phyloP scores from a whole-genome alignment of 805 yeast genomes.

The Hermanozyma aechmeae region DNA sequence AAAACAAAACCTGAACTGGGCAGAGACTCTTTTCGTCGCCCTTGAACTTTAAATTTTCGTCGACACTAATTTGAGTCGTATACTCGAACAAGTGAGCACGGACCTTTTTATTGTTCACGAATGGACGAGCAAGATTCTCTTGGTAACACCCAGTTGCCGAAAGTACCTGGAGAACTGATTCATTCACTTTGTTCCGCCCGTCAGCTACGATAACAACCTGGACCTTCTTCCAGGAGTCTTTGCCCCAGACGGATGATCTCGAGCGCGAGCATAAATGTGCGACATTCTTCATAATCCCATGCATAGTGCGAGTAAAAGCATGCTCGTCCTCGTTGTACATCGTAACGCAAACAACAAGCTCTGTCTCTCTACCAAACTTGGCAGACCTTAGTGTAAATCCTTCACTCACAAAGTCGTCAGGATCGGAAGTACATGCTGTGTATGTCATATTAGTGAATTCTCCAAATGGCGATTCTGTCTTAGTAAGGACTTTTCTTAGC shows the following conservation, averaged over 20 bases:
- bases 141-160: constrained; percentile 97
- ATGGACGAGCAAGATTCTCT: constrained; percentile 93
- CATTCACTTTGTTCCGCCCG: constrained; percentile 84
- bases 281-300: constrained; percentile 87
- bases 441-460: constrained; percentile 95
- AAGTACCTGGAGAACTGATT: constrained; percentile 76
- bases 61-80: constrained; percentile 90
- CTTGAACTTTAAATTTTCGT: constrained; percentile 79
- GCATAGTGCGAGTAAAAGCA: constrained; percentile 86
- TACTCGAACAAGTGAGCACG: constrained; percentile 92
- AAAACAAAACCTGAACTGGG: constrained; percentile 90
- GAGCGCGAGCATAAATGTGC: constrained; percentile 78
- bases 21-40: constrained; percentile 86
- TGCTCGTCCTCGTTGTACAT: constrained; percentile 96
- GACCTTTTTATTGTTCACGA: constrained; percentile 85
- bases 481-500: constrained; percentile 71
- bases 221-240: constrained; percentile 93
- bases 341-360: constrained; percentile 83
- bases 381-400: constrained; percentile 87
- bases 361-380: constrained; percentile 84
- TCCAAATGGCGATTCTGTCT: constrained; percentile 67
- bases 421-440: constrained; percentile 92
- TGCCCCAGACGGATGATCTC: constrained; percentile 88
- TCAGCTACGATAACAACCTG: constrained; percentile 89
- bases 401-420: constrained; percentile 68